These are phyloP conservation scores for Wallacemonas sp. DNA, from an alignment of 208 protist species.

Conservation along the genomic window DNA sequence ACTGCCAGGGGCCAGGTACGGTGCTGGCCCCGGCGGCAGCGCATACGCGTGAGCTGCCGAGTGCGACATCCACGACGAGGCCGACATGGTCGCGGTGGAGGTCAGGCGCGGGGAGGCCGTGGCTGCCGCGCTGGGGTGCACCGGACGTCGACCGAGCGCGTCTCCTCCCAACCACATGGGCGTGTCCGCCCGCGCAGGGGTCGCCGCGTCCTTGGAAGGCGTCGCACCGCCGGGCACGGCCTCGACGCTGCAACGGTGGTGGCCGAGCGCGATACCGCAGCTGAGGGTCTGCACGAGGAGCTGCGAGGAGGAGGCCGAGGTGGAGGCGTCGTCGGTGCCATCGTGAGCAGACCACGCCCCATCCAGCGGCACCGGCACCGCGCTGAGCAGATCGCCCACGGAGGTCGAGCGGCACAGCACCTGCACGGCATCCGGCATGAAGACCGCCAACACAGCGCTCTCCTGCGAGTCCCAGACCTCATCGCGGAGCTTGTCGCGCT, in stretches of 20 bases:
- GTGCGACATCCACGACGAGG: background rate
- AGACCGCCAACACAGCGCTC: background rate
- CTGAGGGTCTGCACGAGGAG: conserved; percentile 8
- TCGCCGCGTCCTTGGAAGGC: background rate
- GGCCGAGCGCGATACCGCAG: background rate
- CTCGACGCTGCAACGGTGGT: background rate
- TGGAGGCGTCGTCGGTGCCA: background rate
- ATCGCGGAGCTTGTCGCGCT: background rate
- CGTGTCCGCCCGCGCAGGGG: too few relatives aligned
- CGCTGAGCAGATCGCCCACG: background rate
- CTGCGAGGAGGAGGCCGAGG: conserved; percentile 5
- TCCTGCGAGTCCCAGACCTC: background rate
- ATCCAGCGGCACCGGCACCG: background rate
- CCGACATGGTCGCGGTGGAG: background rate
- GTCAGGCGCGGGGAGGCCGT: too few relatives aligned
- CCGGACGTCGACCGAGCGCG: too few relatives aligned
- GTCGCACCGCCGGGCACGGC: background rate
- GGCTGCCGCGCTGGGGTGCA: too few relatives aligned
- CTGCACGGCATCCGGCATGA: conserved; percentile 8
- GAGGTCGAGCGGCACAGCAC: background rate
- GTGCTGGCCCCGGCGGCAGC: background rate
- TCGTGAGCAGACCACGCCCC: background rate
- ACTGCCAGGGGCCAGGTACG: background rate
- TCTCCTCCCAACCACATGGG: too few relatives aligned
- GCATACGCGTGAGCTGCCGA: background rate